phyloP scores from a whole-genome alignment of 75 land plant genomes.

The Adiantum capillusveneris region DNA sequence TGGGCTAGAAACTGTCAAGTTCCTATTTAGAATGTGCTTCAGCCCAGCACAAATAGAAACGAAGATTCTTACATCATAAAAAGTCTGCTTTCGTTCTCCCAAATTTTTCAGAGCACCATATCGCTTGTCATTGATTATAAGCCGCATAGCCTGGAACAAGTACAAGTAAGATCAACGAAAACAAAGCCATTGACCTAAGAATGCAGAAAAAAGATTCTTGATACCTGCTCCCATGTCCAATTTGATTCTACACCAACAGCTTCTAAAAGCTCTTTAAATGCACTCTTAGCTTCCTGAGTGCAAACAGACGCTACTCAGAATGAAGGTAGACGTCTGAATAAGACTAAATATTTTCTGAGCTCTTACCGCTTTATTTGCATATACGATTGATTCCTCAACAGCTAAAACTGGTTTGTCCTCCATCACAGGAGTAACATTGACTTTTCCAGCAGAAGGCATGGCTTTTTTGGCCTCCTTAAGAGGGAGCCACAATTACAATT shows the following conservation, averaged over 20 bases:
- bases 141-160: slow-evolving; percentile 64
- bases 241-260: slow-evolving; percentile 86
- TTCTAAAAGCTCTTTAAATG: slow-evolving; percentile 81
- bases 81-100: slow-evolving; percentile 92
- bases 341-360: too few species aligned
- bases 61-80: slow-evolving; percentile 60
- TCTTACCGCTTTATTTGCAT: slow-evolving; percentile 72
- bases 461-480: slow-evolving; percentile 71
- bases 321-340: too few species aligned
- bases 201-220: background rate
- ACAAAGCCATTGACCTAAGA: background rate
- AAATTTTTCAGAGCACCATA: slow-evolving; percentile 90
- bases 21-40: too few species aligned
- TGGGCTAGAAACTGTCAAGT: slow-evolving; percentile 64
- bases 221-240: slow-evolving; percentile 97
- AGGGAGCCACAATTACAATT: too few species aligned
- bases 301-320: background rate
- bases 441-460: slow-evolving; percentile 56
- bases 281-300: slow-evolving; percentile 92
- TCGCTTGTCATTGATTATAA: slow-evolving; percentile 88
- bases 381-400: slow-evolving; percentile 65
- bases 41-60: too few species aligned
- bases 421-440: slow-evolving; percentile 42
- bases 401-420: slow-evolving; percentile 52
- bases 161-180: background rate